These are phyloP conservation scores for Arabidopsis suecica DNA, from an alignment of 345 rosid species.

Conservation along the genomic window DNA sequence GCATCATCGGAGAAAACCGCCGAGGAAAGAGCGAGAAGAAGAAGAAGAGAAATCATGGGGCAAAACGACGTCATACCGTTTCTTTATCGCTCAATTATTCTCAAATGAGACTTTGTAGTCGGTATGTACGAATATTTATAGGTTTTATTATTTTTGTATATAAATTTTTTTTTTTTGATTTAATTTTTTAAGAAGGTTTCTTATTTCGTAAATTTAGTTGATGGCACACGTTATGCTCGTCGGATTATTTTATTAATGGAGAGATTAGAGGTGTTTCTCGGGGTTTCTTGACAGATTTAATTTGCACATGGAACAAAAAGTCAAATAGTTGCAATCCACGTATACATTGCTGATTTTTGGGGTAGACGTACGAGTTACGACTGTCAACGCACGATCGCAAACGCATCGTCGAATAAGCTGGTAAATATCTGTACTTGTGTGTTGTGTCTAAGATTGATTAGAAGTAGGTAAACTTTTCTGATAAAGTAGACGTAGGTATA, in stretches of 20 bases:
- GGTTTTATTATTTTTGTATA: neutral
- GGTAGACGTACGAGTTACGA: neutral
- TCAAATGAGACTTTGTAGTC: neutral
- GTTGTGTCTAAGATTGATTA: neutral
- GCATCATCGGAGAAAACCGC: constrained; percentile 30
- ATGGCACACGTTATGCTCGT: neutral
- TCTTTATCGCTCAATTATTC: constrained; percentile 6
- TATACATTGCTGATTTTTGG: neutral
- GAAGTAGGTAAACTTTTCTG: neutral
- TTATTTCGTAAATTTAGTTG: neutral
- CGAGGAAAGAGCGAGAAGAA: constrained; percentile 33
- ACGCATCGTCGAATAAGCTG: neutral
- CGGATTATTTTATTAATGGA: neutral
- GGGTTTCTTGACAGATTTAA: neutral
- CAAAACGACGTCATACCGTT: constrained; percentile 10
- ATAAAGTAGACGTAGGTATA: neutral
- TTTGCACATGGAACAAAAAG: neutral
- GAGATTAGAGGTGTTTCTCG: neutral
- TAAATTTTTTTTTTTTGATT: no score
- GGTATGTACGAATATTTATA: neutral
- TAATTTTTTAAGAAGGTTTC: neutral
- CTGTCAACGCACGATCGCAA: neutral
- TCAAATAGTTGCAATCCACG: constrained; percentile 16
- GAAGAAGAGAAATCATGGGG: constrained; percentile 5
- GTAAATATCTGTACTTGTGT: neutral